Conservation (phyloP, 139 green algal species). For the Coccomyxa sp. region DNA sequence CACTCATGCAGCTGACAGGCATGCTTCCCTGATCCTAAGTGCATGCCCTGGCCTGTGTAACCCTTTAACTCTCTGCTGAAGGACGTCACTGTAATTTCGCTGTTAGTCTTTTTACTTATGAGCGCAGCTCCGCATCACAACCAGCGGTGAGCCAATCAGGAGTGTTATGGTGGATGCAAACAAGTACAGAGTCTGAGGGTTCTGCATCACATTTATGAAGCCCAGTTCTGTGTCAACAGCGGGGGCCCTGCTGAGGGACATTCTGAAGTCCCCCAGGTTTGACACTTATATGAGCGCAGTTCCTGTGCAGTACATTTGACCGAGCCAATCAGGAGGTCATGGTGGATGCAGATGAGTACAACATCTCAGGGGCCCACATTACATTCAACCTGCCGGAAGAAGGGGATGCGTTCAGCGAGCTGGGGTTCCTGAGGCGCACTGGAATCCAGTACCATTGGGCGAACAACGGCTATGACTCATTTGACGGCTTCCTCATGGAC, state of each 20-base stretch:
- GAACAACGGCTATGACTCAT: constrained; percentile 51
- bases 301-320: too few relatives aligned
- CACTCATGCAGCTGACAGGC: constrained; percentile 36
- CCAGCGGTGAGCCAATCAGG: too few relatives aligned
- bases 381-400: constrained; percentile 81
- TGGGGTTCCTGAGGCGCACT: constrained; percentile 66
- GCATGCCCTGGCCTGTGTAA: neutral
- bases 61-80: too few relatives aligned
- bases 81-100: neutral
- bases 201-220: constrained; percentile 94
- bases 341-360: constrained; percentile 38
- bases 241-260: too few relatives aligned
- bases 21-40: neutral
- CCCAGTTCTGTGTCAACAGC: too few relatives aligned
- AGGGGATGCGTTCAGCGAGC: constrained; percentile 41
- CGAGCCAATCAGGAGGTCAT: neutral
- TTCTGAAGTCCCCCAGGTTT: too few relatives aligned
- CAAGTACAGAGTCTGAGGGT: constrained; percentile 47
- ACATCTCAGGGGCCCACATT: constrained; percentile 69
- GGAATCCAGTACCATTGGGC: constrained; percentile 59
- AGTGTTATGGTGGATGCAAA: constrained; percentile 25
- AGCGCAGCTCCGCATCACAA: too few relatives aligned
- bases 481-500: constrained; percentile 79
- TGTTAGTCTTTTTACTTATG: neutral
- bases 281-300: too few relatives aligned